Percentiles rank a stretch among this genome's conserved stretches.
Evolutionary conservation across 768 basidiomycete species (phyloP).

Genomic region (Lyophyllum atratum): DNA sequence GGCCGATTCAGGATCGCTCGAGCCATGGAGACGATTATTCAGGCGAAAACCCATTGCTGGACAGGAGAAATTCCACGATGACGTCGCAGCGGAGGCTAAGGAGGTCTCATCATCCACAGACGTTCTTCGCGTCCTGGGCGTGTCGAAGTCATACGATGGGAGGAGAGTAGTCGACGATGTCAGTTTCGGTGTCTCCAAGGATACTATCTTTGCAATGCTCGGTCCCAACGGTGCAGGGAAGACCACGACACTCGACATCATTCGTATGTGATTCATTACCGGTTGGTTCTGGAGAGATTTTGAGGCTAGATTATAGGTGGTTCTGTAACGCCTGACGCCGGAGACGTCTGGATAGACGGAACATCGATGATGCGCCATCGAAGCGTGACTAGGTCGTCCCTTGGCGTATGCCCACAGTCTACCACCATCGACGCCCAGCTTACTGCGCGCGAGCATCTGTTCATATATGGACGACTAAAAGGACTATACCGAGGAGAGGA

Average conservation of each 20-base stretch:
- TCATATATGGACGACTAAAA: conserved; percentile 71
- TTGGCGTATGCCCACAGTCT: conserved; percentile 83
- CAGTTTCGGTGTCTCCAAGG: conserved; percentile 56
- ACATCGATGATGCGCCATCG: conserved; percentile 58
- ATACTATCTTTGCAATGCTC: conserved; percentile 67
- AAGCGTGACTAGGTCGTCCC: conserved; percentile 61
- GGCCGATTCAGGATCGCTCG: conserved; percentile 65
- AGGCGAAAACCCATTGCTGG: conserved; percentile 2
- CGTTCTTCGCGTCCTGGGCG: neutral
- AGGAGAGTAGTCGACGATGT: conserved; percentile 71
- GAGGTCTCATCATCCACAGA: neutral
- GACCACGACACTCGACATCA: conserved; percentile 56
- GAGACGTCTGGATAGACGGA: conserved; percentile 68
- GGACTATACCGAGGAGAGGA: conserved; percentile 55
- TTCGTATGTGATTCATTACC: conserved; percentile 48
- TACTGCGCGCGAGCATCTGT: conserved; percentile 73
- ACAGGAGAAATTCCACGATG: conserved; percentile 27
- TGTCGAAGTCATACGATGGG: neutral
- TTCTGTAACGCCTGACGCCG: conserved; percentile 61
- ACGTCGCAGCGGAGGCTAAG: conserved; percentile 53
- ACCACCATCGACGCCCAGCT: conserved; percentile 78
- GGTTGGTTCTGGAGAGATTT: neutral
- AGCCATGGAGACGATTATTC: conserved; percentile 35
- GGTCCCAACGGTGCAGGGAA: conserved; percentile 86
- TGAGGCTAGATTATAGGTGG: conserved; percentile 45